These are phyloP conservation scores for Penicillium bovifimosum DNA, from an alignment of 495 filamentous ascomycete species.

Conservation along the genomic window DNA sequence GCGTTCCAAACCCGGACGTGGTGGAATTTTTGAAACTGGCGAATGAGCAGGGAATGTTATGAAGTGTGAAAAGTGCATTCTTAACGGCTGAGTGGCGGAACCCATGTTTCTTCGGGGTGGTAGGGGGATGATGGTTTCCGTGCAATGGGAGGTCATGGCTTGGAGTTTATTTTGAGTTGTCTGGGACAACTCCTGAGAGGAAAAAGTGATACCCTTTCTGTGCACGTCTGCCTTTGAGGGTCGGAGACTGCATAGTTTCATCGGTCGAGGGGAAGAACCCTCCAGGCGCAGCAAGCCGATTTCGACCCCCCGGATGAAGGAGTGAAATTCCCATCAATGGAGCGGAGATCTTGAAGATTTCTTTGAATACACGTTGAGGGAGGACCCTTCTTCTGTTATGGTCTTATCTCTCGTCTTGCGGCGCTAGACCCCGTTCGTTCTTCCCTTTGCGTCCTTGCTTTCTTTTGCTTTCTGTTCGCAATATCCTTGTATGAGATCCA, in stretches of 20 bases:
- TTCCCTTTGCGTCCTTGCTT: constrained; percentile 25
- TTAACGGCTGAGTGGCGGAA: constrained; percentile 28
- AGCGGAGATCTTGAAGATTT: constrained; percentile 33
- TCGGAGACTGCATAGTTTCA: constrained; percentile 40
- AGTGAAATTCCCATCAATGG: constrained; percentile 16
- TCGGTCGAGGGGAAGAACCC: constrained; percentile 32
- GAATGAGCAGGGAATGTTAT: constrained; percentile 15
- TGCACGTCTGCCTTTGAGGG: constrained; percentile 41
- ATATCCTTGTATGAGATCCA: constrained; percentile 19
- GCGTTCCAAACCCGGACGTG: constrained; percentile 3
- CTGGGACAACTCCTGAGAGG: constrained; percentile 45
- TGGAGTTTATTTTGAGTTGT: constrained; percentile 41
- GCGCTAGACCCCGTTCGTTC: constrained; percentile 31
- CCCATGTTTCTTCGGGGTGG: constrained; percentile 21
- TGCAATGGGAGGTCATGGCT: constrained; percentile 36
- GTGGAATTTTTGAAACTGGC: constrained; percentile 15
- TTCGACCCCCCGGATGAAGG: constrained; percentile 13
- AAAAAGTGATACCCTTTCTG: constrained; percentile 51
- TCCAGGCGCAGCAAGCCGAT: constrained; percentile 26
- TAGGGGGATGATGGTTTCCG: constrained; percentile 32
- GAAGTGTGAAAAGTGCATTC: constrained; percentile 14
- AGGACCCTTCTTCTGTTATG: constrained; percentile 8
- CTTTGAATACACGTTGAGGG: constrained; percentile 26
- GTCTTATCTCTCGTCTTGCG: constrained; percentile 32
- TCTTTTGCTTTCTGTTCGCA: constrained; percentile 21